Evolutionary conservation across 140 eudicot species (phyloP).

Genomic region (Flaveria floridana): DNA sequence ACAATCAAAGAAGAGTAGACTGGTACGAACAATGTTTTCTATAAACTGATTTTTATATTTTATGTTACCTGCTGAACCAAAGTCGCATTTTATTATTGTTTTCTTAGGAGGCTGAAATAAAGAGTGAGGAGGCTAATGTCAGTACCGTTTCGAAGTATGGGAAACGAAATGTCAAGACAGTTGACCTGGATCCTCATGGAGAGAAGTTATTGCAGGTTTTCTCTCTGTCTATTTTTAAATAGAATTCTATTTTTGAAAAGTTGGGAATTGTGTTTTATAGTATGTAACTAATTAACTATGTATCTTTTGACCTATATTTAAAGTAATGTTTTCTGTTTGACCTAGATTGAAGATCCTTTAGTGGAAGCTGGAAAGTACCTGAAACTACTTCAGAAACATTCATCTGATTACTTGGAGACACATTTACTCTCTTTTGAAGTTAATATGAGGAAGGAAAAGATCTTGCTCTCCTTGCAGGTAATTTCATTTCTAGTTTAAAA

Average conservation of each 20-base stretch:
- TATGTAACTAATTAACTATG: no score
- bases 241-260: not conserved
- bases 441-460: constrained; percentile 84
- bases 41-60: not conserved
- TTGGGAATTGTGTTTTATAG: not conserved
- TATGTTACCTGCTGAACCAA: not conserved
- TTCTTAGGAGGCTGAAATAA: constrained; percentile 87
- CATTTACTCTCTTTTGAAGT: constrained; percentile 88
- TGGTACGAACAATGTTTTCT: not conserved
- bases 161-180: constrained; percentile 72
- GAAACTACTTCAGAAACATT: constrained; percentile 91
- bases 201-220: constrained; percentile 85
- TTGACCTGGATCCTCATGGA: constrained; percentile 87
- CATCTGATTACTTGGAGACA: constrained; percentile 81
- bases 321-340: constrained; percentile 13
- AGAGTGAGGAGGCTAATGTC: constrained; percentile 64
- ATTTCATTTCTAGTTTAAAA: constrained; percentile 8
- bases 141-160: constrained; percentile 59
- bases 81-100: not conserved
- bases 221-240: not conserved
- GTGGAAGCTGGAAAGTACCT: constrained; percentile 87
- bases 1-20: no score
- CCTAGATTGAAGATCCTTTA: constrained; percentile 84
- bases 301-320: constrained; percentile 2
- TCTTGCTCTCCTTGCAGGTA: constrained; percentile 88